Evolutionary conservation across 176 grass and related monocot genomes (phyloP).

Genomic region (Leersia perrieri): DNA sequence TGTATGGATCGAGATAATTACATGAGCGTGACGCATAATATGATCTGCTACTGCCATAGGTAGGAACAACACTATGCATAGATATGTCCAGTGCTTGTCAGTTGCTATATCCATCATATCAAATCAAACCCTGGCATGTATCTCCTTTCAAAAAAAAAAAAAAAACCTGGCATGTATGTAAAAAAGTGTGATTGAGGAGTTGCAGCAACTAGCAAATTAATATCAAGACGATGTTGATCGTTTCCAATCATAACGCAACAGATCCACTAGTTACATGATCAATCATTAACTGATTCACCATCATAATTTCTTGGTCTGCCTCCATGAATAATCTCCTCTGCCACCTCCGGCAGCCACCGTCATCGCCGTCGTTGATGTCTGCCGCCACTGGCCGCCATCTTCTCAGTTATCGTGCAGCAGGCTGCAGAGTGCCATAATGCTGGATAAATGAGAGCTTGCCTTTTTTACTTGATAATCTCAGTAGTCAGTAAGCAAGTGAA

Average conservation of each 20-base stretch:
- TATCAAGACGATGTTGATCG: background rate
- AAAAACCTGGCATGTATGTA: no score
- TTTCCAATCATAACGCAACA: background rate
- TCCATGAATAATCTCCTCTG: no score
- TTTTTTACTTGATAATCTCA: background rate
- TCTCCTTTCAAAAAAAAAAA: background rate
- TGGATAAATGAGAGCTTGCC: background rate
- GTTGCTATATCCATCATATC: background rate
- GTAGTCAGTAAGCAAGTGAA: constrained; percentile 37
- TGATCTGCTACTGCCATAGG: background rate
- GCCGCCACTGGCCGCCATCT: no score
- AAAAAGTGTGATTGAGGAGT: background rate
- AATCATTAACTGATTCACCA: background rate
- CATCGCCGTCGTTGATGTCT: no score
- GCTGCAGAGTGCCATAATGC: background rate
- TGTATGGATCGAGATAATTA: background rate
- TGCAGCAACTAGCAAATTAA: background rate
- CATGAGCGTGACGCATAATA: background rate
- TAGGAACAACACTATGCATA: background rate
- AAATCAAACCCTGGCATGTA: background rate
- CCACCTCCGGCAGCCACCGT: no score
- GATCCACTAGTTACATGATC: no score
- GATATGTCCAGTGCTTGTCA: background rate
- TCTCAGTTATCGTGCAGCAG: background rate
- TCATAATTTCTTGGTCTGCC: no score